Conservation (phyloP, 2,329 filamentous ascomycete species). For the Ustilaginoidea virens region DNA sequence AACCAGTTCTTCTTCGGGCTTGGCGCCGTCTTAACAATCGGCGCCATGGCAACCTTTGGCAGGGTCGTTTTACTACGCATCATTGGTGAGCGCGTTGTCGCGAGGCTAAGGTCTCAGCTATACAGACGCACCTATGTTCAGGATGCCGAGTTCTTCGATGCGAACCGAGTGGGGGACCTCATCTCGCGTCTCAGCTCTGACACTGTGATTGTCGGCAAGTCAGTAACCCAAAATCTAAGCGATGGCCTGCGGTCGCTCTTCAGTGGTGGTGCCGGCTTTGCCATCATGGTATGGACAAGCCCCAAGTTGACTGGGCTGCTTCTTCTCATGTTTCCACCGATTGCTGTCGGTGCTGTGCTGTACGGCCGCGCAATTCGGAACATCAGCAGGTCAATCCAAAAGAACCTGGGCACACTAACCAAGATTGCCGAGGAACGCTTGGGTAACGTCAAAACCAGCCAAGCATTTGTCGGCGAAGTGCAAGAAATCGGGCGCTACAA, state of each 20-base stretch:
- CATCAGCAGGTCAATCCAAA: slow-evolving; percentile 82
- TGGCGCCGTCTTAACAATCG: slow-evolving; percentile 59
- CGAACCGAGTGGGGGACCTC: slow-evolving; percentile 88
- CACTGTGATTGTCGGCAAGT: slow-evolving; percentile 95
- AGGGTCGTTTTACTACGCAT: slow-evolving; percentile 87
- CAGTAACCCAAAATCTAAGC: slow-evolving; percentile 93
- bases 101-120: slow-evolving; percentile 73
- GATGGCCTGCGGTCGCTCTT: slow-evolving; percentile 87
- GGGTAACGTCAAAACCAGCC: slow-evolving; percentile 90
- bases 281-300: slow-evolving; percentile 91
- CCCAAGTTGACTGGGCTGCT: slow-evolving; percentile 79
- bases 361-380: slow-evolving; percentile 83
- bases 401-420: slow-evolving; percentile 79
- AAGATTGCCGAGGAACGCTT: slow-evolving; percentile 98
- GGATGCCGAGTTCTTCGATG: slow-evolving; percentile 97
- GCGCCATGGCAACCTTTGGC: slow-evolving; percentile 83
- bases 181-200: slow-evolving; percentile 93
- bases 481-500: slow-evolving; percentile 88
- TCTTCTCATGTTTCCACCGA: slow-evolving; percentile 74
- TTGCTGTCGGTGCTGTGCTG: slow-evolving; percentile 79
- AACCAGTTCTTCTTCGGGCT: slow-evolving; percentile 80
- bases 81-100: slow-evolving; percentile 87
- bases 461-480: slow-evolving; percentile 88
- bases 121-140: slow-evolving; percentile 91
- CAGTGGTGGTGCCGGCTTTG: slow-evolving; percentile 77